phyloP scores from a whole-genome alignment of 202 grass and related monocot genomes.

The Bolboschoenoplectus hybrid region DNA sequence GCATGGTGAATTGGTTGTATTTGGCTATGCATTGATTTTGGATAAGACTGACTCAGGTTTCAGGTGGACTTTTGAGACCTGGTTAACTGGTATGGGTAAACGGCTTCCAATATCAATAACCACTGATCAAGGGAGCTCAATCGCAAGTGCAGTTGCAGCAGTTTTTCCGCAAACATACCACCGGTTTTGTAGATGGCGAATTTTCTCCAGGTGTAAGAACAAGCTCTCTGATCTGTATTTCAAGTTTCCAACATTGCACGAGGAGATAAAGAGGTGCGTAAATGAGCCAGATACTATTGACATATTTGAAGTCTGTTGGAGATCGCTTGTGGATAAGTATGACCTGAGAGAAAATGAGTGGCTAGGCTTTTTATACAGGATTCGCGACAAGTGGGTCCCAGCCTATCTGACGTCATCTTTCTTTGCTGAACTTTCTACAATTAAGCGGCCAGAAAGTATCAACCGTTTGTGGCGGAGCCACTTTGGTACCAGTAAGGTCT shows the following conservation, averaged over 20 bases:
- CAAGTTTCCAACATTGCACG: slow-evolving; percentile 67
- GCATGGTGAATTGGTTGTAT: slow-evolving; percentile 73
- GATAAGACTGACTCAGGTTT: slow-evolving; percentile 75
- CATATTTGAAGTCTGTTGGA: slow-evolving; percentile 80
- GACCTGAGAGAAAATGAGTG: slow-evolving; percentile 68
- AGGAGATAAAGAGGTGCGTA: slow-evolving; percentile 73
- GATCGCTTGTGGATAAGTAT: slow-evolving; percentile 84
- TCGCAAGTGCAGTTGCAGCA: slow-evolving; percentile 64
- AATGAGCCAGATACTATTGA: slow-evolving; percentile 60
- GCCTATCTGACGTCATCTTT: slow-evolving; percentile 76
- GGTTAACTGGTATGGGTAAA: slow-evolving; percentile 74
- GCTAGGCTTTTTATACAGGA: slow-evolving; percentile 67
- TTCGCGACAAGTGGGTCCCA: slow-evolving; percentile 81
- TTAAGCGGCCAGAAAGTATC: slow-evolving; percentile 56
- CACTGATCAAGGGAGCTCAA: slow-evolving; percentile 78
- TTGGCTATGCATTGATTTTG: slow-evolving; percentile 86
- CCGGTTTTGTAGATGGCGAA: slow-evolving; percentile 85
- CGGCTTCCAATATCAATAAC: slow-evolving; percentile 68
- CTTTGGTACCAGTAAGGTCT: slow-evolving; percentile 49
- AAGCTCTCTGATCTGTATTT: slow-evolving; percentile 71
- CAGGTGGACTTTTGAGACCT: slow-evolving; percentile 81
- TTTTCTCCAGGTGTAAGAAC: slow-evolving; percentile 93
- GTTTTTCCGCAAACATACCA: slow-evolving; percentile 81
- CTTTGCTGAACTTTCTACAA: slow-evolving; percentile 73
- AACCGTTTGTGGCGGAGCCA: slow-evolving; percentile 66